A percentile compares a stretch with the other conserved stretches of the same genome.
Conservation (phyloP, 352 stramenopile genomes). For the Phytophthora pisi region DNA sequence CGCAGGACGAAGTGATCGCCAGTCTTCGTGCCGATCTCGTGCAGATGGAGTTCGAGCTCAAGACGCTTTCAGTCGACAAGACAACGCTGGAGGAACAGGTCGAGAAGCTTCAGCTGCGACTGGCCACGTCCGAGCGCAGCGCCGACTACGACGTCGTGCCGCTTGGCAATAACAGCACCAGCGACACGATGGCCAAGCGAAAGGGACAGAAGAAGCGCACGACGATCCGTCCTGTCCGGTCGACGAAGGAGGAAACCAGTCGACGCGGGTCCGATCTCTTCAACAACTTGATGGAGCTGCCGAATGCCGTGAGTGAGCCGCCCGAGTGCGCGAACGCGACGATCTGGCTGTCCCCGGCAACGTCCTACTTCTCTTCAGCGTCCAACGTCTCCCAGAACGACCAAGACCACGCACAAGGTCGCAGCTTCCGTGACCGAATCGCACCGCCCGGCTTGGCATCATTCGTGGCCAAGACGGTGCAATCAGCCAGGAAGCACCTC, state of each 20-base stretch:
- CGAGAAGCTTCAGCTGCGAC: slow-evolving; percentile 37
- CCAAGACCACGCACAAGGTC: slow-evolving; percentile 15
- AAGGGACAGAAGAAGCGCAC: slow-evolving; percentile 45
- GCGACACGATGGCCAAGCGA: slow-evolving; percentile 31
- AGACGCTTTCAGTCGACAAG: slow-evolving; percentile 56
- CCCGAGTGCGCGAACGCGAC: slow-evolving; percentile 24
- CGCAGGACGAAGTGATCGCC: slow-evolving; percentile 56
- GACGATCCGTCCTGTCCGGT: slow-evolving; percentile 39
- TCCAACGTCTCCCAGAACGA: slow-evolving; percentile 5
- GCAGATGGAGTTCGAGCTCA: slow-evolving; percentile 74
- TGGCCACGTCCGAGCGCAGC: slow-evolving; percentile 20
- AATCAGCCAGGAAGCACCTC: slow-evolving; percentile 64
- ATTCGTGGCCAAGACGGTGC: slow-evolving; percentile 62
- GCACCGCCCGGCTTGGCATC: slow-evolving; percentile 38
- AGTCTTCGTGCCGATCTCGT: slow-evolving; percentile 62
- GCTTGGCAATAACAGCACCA: slow-evolving; percentile 34
- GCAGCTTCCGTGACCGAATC: slow-evolving; percentile 28
- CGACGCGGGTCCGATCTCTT: slow-evolving; percentile 44
- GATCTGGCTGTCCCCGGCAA: slow-evolving; percentile 23
- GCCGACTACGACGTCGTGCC: slow-evolving; percentile 53
- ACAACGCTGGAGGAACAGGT: slow-evolving; percentile 40
- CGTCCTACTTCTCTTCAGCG: slow-evolving; percentile 25
- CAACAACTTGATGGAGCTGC: slow-evolving; percentile 66
- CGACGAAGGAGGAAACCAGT: slow-evolving; percentile 27
- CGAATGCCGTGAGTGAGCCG: slow-evolving; percentile 48